Evolutionary conservation across 495 filamentous ascomycete genomes (phyloP).

Genomic region (Wilcoxina mikolae): DNA sequence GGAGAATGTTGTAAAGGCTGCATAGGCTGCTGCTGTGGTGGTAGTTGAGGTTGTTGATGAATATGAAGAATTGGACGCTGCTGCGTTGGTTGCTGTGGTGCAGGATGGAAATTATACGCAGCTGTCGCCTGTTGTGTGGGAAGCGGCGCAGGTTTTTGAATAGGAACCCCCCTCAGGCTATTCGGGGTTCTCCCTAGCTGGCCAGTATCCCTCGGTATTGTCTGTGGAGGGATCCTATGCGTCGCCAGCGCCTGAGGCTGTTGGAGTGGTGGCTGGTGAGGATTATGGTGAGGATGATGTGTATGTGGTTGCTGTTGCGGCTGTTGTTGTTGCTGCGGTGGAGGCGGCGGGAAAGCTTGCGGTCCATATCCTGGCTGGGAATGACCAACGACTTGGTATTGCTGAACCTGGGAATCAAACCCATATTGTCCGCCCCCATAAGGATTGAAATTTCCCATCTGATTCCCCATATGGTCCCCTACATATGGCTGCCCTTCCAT

Average conservation of each 20-base stretch:
- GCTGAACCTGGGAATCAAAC: slow-evolving; percentile 27
- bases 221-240: neutral
- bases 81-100: neutral
- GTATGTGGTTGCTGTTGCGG: slow-evolving; percentile 8
- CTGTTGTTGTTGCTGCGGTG: slow-evolving; percentile 11
- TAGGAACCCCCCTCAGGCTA: neutral
- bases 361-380: slow-evolving; percentile 19
- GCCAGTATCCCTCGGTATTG: slow-evolving; percentile 4
- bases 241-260: slow-evolving; percentile 14
- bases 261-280: slow-evolving; percentile 21
- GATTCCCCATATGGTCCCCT: slow-evolving; percentile 14
- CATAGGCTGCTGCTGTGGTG: slow-evolving; percentile 3
- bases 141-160: slow-evolving; percentile 2
- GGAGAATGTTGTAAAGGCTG: slow-evolving; percentile 1
- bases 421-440: slow-evolving; percentile 23
- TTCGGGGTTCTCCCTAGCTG: neutral
- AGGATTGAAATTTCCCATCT: slow-evolving; percentile 28
- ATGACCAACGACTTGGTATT: slow-evolving; percentile 27
- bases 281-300: slow-evolving; percentile 12
- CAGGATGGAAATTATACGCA: neutral
- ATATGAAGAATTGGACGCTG: neutral
- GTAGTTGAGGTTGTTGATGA: slow-evolving; percentile 8
- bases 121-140: neutral
- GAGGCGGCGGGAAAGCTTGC: slow-evolving; percentile 33
- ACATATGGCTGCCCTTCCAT: slow-evolving; percentile 24